phyloP scores from a whole-genome alignment of 139 green algal genomes.

The Coccomyxa sp. region DNA sequence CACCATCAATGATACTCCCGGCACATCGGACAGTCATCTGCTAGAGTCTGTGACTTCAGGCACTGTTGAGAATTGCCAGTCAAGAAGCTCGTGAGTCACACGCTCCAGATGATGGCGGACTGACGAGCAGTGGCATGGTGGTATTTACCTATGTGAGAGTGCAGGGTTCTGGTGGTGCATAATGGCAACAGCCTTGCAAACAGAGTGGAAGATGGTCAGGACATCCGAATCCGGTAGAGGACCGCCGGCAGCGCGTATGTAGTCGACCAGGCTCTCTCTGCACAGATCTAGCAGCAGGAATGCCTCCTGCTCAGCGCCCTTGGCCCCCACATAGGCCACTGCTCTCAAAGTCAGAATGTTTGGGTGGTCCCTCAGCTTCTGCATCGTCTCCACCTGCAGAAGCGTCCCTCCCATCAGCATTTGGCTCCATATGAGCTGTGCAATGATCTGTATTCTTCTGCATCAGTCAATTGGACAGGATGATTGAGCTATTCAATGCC shows the following conservation, averaged over 20 bases:
- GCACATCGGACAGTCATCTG: too few relatives aligned
- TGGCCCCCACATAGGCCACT: constrained; percentile 47
- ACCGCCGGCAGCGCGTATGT: constrained; percentile 34
- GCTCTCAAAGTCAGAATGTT: constrained; percentile 62
- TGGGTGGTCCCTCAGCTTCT: constrained; percentile 26
- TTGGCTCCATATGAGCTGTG: too few relatives aligned
- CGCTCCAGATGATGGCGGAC: too few relatives aligned
- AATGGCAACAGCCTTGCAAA: constrained; percentile 54
- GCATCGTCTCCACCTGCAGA: constrained; percentile 22
- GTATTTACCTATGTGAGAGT: constrained; percentile 62
- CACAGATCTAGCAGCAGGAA: constrained; percentile 81
- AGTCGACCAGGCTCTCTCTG: constrained; percentile 54
- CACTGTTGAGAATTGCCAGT: background rate
- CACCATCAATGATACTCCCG: background rate
- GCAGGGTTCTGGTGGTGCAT: constrained; percentile 74
- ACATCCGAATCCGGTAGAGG: constrained; percentile 41
- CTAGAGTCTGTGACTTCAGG: background rate
- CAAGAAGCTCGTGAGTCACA: too few relatives aligned
- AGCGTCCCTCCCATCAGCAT: too few relatives aligned
- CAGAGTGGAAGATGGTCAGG: constrained; percentile 50
- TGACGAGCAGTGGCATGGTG: too few relatives aligned
- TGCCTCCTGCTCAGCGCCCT: constrained; percentile 52
- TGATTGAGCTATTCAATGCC: background rate
- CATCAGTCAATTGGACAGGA: too few relatives aligned
- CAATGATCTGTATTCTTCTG: too few relatives aligned